These are phyloP conservation scores for Fusarium subglutinans DNA, from an alignment of 2,329 filamentous ascomycete species.

Conservation along the genomic window DNA sequence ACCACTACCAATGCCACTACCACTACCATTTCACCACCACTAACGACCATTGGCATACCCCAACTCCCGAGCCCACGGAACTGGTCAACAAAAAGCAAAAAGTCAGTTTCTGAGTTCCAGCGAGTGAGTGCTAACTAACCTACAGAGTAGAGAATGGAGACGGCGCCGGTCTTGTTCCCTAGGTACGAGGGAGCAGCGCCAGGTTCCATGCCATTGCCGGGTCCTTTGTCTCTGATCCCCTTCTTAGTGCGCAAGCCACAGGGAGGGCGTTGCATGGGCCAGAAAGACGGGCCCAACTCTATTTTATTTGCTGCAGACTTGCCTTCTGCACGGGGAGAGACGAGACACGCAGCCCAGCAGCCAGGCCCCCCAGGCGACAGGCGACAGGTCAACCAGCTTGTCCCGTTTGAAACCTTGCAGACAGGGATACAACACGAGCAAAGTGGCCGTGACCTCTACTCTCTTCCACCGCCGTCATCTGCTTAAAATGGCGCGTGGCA, in stretches of 20 bases:
- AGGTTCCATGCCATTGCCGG: not conserved
- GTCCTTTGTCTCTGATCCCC: not conserved
- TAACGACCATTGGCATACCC: not conserved
- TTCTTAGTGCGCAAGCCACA: not conserved
- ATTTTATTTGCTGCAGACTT: slow-evolving; percentile 28
- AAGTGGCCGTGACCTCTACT: not conserved
- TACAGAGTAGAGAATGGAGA: not conserved
- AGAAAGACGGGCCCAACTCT: slow-evolving; percentile 37
- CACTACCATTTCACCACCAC: not conserved
- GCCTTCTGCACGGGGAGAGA: not conserved
- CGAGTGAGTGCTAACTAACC: not conserved
- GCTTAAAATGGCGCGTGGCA: slow-evolving; percentile 42
- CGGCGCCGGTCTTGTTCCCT: not conserved
- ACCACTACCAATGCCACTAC: not conserved
- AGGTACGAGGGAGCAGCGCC: slow-evolving; percentile 9
- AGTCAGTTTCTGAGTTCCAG: not conserved
- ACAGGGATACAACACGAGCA: slow-evolving; percentile 30
- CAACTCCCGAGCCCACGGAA: slow-evolving; percentile 35
- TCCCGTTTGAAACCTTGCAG: not conserved
- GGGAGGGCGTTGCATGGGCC: not conserved
- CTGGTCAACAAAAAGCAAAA: slow-evolving; percentile 15
- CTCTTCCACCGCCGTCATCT: slow-evolving; percentile 20
- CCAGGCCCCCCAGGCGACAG: not conserved
- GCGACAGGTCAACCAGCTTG: slow-evolving; percentile 16
- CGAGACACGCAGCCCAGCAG: not conserved